phyloP scores from a whole-genome alignment of 2,329 filamentous ascomycete species.

The Penicillium occitanis region DNA sequence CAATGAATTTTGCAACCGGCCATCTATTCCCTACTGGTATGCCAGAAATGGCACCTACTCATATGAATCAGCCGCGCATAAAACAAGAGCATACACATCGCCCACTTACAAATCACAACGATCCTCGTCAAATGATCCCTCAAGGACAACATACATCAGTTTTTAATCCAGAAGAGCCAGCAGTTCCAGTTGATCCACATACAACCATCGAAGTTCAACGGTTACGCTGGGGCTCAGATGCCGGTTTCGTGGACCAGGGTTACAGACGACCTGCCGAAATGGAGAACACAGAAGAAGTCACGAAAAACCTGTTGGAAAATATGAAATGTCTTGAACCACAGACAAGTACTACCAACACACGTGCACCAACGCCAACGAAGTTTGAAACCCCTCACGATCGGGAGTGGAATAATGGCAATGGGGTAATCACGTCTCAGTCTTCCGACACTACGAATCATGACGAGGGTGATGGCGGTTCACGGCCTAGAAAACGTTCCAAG shows the following conservation, averaged over 20 bases:
- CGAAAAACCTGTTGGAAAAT: conserved; percentile 56
- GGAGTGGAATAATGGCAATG: conserved; percentile 24
- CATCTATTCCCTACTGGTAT: conserved; percentile 28
- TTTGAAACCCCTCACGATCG: conserved; percentile 20
- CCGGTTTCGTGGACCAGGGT: conserved; percentile 61
- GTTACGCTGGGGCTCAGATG: conserved; percentile 68
- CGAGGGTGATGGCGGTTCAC: conserved; percentile 28
- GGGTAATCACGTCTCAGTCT: conserved; percentile 18
- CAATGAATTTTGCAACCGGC: conserved; percentile 31
- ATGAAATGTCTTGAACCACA: conserved; percentile 59
- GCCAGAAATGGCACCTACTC: conserved; percentile 25
- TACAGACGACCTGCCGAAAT: conserved; percentile 59
- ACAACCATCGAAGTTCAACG: conserved; percentile 41
- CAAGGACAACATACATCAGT: conserved; percentile 38
- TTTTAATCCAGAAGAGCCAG: conserved; percentile 38
- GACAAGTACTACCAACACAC: conserved; percentile 60
- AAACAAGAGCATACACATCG: conserved; percentile 26
- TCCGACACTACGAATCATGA: conserved; percentile 22
- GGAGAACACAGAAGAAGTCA: conserved; percentile 59
- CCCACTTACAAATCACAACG: conserved; percentile 17
- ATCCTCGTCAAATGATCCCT: conserved; percentile 28
- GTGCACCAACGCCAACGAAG: conserved; percentile 56
- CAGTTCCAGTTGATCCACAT: conserved; percentile 36
- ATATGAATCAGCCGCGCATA: conserved; percentile 23
- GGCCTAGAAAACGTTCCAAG: conserved; percentile 36